Percentiles rank a stretch among this genome's conserved stretches.
Conservation (phyloP, 1,139 yeast species). For the Geotrichum candidum region DNA sequence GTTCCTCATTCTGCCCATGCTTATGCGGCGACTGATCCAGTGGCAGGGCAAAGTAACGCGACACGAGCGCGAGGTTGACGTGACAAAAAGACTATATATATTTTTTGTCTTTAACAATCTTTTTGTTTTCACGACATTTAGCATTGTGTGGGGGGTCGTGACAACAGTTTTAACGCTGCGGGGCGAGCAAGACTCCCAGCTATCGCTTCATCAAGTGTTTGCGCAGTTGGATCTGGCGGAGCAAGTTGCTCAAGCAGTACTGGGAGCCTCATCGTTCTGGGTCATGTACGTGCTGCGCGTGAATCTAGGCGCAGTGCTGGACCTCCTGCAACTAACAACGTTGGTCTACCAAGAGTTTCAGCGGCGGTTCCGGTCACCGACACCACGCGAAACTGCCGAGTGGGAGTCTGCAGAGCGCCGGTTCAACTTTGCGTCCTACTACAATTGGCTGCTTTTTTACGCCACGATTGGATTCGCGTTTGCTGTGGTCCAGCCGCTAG, state of each 20-base stretch:
- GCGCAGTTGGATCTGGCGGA: slow-evolving; percentile 29
- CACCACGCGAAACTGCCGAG: slow-evolving; percentile 36
- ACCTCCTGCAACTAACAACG: slow-evolving; percentile 33
- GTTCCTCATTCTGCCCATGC: slow-evolving; percentile 36
- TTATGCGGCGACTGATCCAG: slow-evolving; percentile 37
- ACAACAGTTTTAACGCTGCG: slow-evolving; percentile 31
- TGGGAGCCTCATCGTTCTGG: slow-evolving; percentile 40
- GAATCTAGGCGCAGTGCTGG: slow-evolving; percentile 33
- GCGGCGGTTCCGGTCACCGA: slow-evolving; percentile 31
- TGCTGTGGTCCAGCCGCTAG: slow-evolving; percentile 39
- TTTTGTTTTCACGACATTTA: slow-evolving; percentile 37
- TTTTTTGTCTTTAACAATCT: slow-evolving; percentile 39
- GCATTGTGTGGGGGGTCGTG: slow-evolving; percentile 38
- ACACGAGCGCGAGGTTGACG: slow-evolving; percentile 37
- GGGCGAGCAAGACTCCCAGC: slow-evolving; percentile 18
- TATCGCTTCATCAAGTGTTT: slow-evolving; percentile 26
- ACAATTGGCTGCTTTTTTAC: slow-evolving; percentile 37
- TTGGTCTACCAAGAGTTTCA: slow-evolving; percentile 30
- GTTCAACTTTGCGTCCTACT: slow-evolving; percentile 35
- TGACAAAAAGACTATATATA: slow-evolving; percentile 35
- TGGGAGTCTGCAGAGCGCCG: slow-evolving; percentile 35
- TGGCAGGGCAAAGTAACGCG: slow-evolving; percentile 39
- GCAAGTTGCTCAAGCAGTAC: slow-evolving; percentile 36
- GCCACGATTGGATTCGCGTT: slow-evolving; percentile 38
- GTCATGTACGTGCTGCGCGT: slow-evolving; percentile 38